These are phyloP conservation scores for Xylaria polymorpha DNA, from an alignment of 2,329 filamentous ascomycete species.

Conservation along the genomic window DNA sequence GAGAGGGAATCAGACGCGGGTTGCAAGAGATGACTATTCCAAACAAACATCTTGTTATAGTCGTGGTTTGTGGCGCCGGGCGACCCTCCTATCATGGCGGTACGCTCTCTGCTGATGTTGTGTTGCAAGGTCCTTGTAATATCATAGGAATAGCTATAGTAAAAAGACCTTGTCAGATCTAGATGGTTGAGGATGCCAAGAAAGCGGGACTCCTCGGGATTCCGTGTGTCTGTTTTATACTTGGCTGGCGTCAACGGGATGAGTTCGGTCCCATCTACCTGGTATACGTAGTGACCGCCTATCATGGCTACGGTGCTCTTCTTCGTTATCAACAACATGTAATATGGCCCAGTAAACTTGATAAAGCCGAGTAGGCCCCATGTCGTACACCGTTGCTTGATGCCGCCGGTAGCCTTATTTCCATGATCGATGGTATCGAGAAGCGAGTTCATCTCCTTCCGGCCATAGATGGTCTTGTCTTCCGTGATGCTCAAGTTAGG, in stretches of 20 bases:
- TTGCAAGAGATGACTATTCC: slow-evolving; percentile 90
- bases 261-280: slow-evolving; percentile 92
- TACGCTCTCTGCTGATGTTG: slow-evolving; percentile 86
- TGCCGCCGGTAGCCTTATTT: slow-evolving; percentile 88
- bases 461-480: slow-evolving; percentile 93
- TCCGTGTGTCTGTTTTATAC: slow-evolving; percentile 79
- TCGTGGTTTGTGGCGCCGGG: slow-evolving; percentile 70
- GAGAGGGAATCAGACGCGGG: slow-evolving; percentile 77
- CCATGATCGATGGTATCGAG: slow-evolving; percentile 95
- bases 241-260: slow-evolving; percentile 84
- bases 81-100: slow-evolving; percentile 73
- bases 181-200: slow-evolving; percentile 89
- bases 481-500: slow-evolving; percentile 84
- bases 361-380: slow-evolving; percentile 98
- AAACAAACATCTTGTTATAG: slow-evolving; percentile 96
- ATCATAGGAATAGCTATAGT: slow-evolving; percentile 98
- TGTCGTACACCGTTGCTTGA: slow-evolving; percentile 88
- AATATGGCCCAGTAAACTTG: slow-evolving; percentile 93
- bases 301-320: slow-evolving; percentile 96
- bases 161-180: slow-evolving; percentile 91
- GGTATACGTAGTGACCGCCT: slow-evolving; percentile 94
- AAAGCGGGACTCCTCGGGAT: slow-evolving; percentile 90
- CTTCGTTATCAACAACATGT: slow-evolving; percentile 97
- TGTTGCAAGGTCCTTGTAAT: slow-evolving; percentile 92
- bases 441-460: slow-evolving; percentile 92